Base-by-base conservation (phyloP, 352 stramenopile species). In the Hyaloperonospora arabidopsidis region DNA sequence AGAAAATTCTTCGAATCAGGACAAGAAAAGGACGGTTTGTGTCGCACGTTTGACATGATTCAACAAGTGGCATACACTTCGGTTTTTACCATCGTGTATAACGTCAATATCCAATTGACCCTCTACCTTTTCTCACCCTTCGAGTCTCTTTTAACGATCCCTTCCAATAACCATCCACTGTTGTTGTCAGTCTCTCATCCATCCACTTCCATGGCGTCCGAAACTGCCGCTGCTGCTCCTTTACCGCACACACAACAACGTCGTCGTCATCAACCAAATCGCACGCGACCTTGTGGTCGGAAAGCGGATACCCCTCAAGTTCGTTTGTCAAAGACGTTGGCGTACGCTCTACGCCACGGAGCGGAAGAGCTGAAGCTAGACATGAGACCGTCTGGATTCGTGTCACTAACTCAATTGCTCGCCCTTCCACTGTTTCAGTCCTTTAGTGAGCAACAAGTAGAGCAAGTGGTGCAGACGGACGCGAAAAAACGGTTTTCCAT, bases 401-500 rank as follows among this genome's bases (percentile, higher is more conserved):
- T 92, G 13, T 45, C 68, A 23, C 54, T 92, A 19, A 8, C 22
- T 19, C 55, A 85, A 50, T 32, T 93, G 21, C 57, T 93, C 35
- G 34, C 49, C 0, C 63, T 84, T 43, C 74, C 61, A 18, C 64
- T 87, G 45, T 89, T 92, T 45, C 56, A 60, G 7, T 57, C 54
- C 5, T 75, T 79, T 49, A 79, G 63, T 0, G 69, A 84, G 25
- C 55, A 65, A 41, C 69, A 91, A 55, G 62, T 93, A 17, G 72
- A 89, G 32, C 54, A 79, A 18, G 67, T 89, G 15, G 81, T 93
- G 34, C 72, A 60, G 12, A 78, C 61, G 4, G 84, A 87, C 54
- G 61, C 61, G 15, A 93, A 93, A 62, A 86, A 89, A 65, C 68
- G 84, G 1, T 93, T 89, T 59, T 65, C 69, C 18, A 63, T 93